These are phyloP conservation scores for Rhytidhysteron rufulum DNA, from an alignment of 2,329 filamentous ascomycete genomes.

Conservation along the genomic window DNA sequence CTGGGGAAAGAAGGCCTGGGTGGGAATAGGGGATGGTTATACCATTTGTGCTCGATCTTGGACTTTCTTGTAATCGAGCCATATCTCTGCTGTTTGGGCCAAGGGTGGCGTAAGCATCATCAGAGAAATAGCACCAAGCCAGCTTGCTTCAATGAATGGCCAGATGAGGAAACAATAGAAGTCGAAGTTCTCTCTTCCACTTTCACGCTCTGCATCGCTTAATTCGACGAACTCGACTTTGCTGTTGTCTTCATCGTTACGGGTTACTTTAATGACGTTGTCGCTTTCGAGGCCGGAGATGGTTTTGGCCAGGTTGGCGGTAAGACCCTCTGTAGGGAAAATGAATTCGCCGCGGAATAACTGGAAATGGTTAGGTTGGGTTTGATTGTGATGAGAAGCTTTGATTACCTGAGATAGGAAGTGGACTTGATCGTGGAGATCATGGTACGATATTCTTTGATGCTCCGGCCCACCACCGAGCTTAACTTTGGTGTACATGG, in stretches of 20 bases:
- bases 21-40: too few species aligned
- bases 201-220: slow-evolving; percentile 68
- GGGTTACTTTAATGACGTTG: slow-evolving; percentile 66
- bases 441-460: slow-evolving; percentile 72
- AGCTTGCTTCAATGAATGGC: slow-evolving; percentile 94
- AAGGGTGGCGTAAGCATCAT: slow-evolving; percentile 77
- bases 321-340: slow-evolving; percentile 82
- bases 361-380: slow-evolving; percentile 36
- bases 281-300: slow-evolving; percentile 74
- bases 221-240: slow-evolving; percentile 67
- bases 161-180: slow-evolving; percentile 99
- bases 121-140: slow-evolving; percentile 84
- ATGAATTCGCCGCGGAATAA: slow-evolving; percentile 97
- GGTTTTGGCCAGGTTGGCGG: slow-evolving; percentile 75
- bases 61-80: slow-evolving; percentile 73
- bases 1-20: not conserved
- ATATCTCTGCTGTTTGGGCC: slow-evolving; percentile 59
- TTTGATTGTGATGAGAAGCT: not conserved
- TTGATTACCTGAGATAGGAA: slow-evolving; percentile 68
- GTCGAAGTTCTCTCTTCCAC: slow-evolving; percentile 90
- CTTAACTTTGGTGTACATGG: slow-evolving; percentile 89
- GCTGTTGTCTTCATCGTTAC: slow-evolving; percentile 25
- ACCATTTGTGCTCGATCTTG: slow-evolving; percentile 80
- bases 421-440: slow-evolving; percentile 72
- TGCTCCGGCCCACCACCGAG: slow-evolving; percentile 78